Percentiles rank a stretch among this genome's conserved stretches.
Evolutionary conservation across 768 basidiomycete genomes (phyloP).

Genomic region (Rhodosporidiobolus sp.): DNA sequence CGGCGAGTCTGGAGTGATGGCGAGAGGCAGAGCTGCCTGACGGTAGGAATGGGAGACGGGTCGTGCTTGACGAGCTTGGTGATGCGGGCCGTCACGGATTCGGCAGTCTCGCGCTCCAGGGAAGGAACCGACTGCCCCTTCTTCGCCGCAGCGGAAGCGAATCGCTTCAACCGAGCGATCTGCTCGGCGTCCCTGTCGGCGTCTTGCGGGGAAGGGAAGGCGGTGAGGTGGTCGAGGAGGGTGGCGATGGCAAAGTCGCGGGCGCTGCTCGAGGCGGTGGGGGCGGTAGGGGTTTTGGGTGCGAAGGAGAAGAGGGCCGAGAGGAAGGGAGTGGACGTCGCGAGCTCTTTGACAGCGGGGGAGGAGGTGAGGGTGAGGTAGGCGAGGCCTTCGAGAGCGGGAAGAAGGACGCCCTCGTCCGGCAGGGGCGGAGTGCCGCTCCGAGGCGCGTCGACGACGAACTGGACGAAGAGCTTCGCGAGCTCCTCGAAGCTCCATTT

Average conservation of each 20-base stretch:
- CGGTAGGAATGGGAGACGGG: constrained; percentile 37
- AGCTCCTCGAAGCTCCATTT: constrained; percentile 58
- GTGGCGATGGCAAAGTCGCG: constrained; percentile 66
- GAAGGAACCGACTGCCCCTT: constrained; percentile 43
- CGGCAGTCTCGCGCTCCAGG: background rate
- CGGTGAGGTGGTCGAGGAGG: constrained; percentile 70
- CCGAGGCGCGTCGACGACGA: background rate
- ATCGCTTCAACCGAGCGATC: constrained; percentile 42
- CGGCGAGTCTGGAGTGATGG: constrained; percentile 18
- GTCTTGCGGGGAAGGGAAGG: constrained; percentile 68
- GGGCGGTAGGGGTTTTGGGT: constrained; percentile 49
- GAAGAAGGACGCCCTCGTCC: constrained; percentile 55
- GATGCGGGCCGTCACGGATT: constrained; percentile 13
- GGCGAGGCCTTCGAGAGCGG: constrained; percentile 80
- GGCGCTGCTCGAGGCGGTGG: constrained; percentile 22
- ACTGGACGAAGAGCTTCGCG: constrained; percentile 52
- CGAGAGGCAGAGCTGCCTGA: constrained; percentile 45
- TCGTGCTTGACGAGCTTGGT: constrained; percentile 7
- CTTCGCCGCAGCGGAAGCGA: constrained; percentile 59
- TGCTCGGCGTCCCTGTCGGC: constrained; percentile 67
- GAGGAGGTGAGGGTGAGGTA: constrained; percentile 66
- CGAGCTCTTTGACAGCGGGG: constrained; percentile 63
- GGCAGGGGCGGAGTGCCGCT: constrained; percentile 30
- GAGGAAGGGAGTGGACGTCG: constrained; percentile 43
- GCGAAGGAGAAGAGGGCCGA: constrained; percentile 61